Conservation (phyloP, 495 filamentous ascomycete species). For the Penicillium salamii region DNA sequence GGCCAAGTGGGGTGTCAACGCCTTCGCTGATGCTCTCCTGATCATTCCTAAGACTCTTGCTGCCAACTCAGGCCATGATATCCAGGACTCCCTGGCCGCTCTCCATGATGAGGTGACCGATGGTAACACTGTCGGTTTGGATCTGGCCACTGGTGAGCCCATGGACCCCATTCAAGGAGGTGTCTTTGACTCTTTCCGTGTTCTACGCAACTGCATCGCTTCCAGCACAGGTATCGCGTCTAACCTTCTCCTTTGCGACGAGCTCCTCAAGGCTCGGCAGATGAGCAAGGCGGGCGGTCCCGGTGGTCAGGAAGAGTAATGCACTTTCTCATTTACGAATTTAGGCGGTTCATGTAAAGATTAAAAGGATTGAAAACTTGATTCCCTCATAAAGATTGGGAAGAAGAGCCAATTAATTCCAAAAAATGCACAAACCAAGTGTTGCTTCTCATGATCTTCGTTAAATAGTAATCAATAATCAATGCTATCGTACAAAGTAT, state of each 20-base stretch:
- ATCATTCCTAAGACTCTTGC: conserved; percentile 97
- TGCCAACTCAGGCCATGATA: conserved; percentile 92
- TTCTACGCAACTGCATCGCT: conserved; percentile 87
- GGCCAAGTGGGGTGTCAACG: conserved; percentile 89
- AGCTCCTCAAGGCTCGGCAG: conserved; percentile 95
- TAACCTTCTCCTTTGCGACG: conserved; percentile 93
- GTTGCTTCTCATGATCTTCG: conserved; percentile 10
- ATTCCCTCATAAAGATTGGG: conserved; percentile 8
- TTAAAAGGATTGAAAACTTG: conserved; percentile 18
- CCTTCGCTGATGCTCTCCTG: conserved; percentile 90
- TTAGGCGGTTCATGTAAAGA: conserved; percentile 27
- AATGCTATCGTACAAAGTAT: conserved; percentile 5
- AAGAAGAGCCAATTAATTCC: conserved; percentile 19
- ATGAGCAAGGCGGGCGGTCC: conserved; percentile 61
- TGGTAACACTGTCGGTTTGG: conserved; percentile 82
- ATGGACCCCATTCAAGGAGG: conserved; percentile 96
- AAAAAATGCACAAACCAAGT: conserved; percentile 31
- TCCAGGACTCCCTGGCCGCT: conserved; percentile 84
- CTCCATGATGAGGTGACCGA: conserved; percentile 83
- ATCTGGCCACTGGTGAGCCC: conserved; percentile 79
- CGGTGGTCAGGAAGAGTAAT: conserved; percentile 47
- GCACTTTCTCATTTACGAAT: conserved; percentile 22
- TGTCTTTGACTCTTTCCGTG: conserved; percentile 94
- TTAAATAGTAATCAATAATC: conserved; percentile 11
- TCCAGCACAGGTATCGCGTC: conserved; percentile 93